Base-by-base conservation (phyloP, 1,284 basidiomycete species). In the Calocybe gambosa region DNA sequence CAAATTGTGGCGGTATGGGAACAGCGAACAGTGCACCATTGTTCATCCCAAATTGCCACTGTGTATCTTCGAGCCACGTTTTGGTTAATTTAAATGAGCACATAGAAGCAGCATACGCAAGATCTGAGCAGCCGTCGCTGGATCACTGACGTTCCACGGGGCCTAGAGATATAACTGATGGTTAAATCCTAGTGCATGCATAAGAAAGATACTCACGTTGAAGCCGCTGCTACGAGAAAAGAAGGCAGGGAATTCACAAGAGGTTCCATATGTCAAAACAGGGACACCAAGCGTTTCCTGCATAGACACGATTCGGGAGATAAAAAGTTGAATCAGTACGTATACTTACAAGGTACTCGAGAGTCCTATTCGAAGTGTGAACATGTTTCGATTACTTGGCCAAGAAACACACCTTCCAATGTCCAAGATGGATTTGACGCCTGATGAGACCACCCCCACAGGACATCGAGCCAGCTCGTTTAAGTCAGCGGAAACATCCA, bases 261-360 rank as follows among this genome's bases (percentile, higher is more conserved):
- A 80, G 28, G 78, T 64, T 5, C 82, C 81, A 59, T 90, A 95
- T 0, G 91, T 81, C 2, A 93, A 66, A 0, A 97, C 93, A 1
- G 92, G 90, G 3, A 99, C 93, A 5, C 96, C 96, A 41, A 94
- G 80, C 0, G 96, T 97, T 79, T 99, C 96, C 91, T 93, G 23
- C 9, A 28, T 39, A 49, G 52, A 45, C 37, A 28, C 43, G 20
- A 26, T 25, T 13, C 31, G 23, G 23, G 21, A 23, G 16, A 21
- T 15, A 21, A 4, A 39, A 20, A 16, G 16, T 1, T 13, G 31
- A 28, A 18, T 37, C 4, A 16, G 8, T n/a, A 15, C 15, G n/a
- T 15, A 23, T 21, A 54, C 76, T 44, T 54, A 89, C 88, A 53
- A 99, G 78, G 59, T 94, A 95, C 68, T 99, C 96, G 36, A 99